A percentile compares a stretch with the other conserved stretches of the same genome.
Conservation (phyloP, 179 eudicot genomes). For the Silene vulgaris region DNA sequence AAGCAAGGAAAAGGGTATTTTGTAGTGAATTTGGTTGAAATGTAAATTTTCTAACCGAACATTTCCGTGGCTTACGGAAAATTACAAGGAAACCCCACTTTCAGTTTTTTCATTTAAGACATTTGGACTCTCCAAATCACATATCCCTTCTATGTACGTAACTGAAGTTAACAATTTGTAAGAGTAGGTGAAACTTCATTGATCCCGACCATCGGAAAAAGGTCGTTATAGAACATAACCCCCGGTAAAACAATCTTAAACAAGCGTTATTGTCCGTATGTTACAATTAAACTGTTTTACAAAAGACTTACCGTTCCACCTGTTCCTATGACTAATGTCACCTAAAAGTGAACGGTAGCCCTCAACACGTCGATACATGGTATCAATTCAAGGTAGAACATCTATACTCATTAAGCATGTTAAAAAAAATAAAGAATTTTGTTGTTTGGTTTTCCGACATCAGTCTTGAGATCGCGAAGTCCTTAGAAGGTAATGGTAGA, state of each 20-base stretch:
- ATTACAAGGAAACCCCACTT: background rate
- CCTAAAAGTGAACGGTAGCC: no score
- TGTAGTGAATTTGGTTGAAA: background rate
- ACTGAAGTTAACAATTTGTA: background rate
- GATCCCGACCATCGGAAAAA: background rate
- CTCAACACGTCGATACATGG: background rate
- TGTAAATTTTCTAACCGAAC: background rate
- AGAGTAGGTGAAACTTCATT: background rate
- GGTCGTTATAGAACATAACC: background rate
- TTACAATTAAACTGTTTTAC: no score
- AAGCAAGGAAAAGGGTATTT: background rate
- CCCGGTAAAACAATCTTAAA: background rate
- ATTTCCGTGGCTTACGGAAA: conserved; percentile 8
- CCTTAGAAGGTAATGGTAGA: conserved; percentile 28
- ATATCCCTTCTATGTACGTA: background rate
- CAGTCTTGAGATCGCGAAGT: background rate
- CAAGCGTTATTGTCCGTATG: background rate
- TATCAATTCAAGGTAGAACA: no score
- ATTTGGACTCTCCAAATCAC: background rate
- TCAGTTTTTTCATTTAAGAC: background rate
- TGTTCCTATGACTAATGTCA: background rate
- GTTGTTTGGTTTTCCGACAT: background rate
- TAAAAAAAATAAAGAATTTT: background rate
- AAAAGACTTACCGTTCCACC: no score
- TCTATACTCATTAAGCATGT: no score